Base-by-base conservation (phyloP, 164 flowering plant species). In the Stephania cephalantha region DNA sequence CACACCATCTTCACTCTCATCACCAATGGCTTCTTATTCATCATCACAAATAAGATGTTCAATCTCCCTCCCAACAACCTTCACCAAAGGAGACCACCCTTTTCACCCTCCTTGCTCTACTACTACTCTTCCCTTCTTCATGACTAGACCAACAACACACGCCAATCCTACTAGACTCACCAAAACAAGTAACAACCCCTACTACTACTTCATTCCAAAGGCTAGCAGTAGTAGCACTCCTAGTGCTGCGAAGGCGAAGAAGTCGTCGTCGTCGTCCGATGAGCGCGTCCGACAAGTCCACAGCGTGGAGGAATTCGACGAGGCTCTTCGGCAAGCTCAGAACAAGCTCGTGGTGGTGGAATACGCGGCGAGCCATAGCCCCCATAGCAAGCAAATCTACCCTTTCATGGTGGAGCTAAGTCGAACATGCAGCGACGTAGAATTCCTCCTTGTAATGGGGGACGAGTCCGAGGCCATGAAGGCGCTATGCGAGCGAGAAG, bases 371-470 rank as follows among this genome's bases (percentile, higher is more conserved):
- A 86, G 90, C 78, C 69, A 85, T 63, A 91, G 91, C 74, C 30
- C 48, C n/a, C 75, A 85, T 25, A 89, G 93, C 85, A 78, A 82
- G 35, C 76, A 84, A 72, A 90, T 92, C 30, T 95, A 92, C 84
- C 98, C 98, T 0, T 91, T 95, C 86, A 88, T 95, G 94, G 98
- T 91, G 29, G 90, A 90, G 3, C 87, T 95, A 0, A 91, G 95
- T 85, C 80, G 87, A 9, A 85, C 90, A 0, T 95, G 98, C 86
- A 85, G 66, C 85, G 97, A 92, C 79, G 98, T 94, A 6, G 91
- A 85, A 8, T 94, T 94, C 81, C 76, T 94, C 4, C 82, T 94
- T 0, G 97, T 94, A 7, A 86, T 94, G 91, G 97, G 97, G 3
- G 98, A 94, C 71, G 97, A 94, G 64, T 88, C 93, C 4, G 94